Evolutionary conservation across 768 basidiomycete genomes (phyloP), one percentile per base, ranked within the genome.

Genomic region (Peribolospora kevripleyi): DNA sequence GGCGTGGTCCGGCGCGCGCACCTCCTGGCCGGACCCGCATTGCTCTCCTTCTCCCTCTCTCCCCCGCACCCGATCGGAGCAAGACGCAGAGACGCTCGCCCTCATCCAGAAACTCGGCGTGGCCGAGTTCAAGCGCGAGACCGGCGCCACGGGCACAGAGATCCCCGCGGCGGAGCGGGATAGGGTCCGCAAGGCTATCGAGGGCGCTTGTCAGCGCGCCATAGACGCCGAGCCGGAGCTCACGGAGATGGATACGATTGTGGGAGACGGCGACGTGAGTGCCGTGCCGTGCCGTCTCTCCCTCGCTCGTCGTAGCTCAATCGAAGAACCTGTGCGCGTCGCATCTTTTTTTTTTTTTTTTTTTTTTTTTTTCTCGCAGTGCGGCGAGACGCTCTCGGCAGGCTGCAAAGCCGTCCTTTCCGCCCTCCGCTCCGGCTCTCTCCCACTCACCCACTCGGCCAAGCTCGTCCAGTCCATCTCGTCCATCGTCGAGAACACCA

Each of bases 121-220:
- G 25, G 25, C 25, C 25, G 25, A 60, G 6, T 84, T 85, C 65
- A 68, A 72, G 46, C 62, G 62, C 2, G 73, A 74, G 13, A 68
- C 87, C 40, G 68, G 71, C 62, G 70, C 70, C 36, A 79, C 79
- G 1, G 80, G 79, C 58, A 64, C 74, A 11, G 78, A 76, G 3
- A 66, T 93, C 55, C 75, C 84, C 54, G 68, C 68, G 8, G 81
- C 80, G 7, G 87, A 90, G 65, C 76, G 81, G 2, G 84, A 85
- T 60, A 84, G 25, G 25, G 1, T 25, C 25, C 25, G 25, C 25
- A 25, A 25, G 25, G 25, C 25, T 25, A 25, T 25, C 25, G 25
- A 25, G 25, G 25, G 25, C 25, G 25, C 25, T 25, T 25, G 25
- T 25, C 25, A 25, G 25, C 25, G 50, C 39, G 55, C 68, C n/a